Conservation (phyloP, 2,329 filamentous ascomycete genomes). For the Calonectria multiphialidica region DNA sequence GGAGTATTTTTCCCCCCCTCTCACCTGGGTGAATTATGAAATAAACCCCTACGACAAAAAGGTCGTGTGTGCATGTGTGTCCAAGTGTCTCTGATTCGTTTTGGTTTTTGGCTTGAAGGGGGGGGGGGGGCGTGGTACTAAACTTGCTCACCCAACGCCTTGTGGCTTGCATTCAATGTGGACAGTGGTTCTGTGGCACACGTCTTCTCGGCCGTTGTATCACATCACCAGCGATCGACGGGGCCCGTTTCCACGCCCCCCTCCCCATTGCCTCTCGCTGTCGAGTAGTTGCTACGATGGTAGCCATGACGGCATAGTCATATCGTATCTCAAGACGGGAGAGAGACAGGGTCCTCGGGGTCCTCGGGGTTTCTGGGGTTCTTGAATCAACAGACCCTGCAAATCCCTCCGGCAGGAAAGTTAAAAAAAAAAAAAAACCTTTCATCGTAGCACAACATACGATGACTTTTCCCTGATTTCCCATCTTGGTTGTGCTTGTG, state of each 20-base stretch:
- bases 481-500: neutral
- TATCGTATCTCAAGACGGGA: neutral
- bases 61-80: neutral
- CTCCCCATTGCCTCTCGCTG: neutral
- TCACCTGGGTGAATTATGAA: neutral
- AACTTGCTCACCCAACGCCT: neutral
- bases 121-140: neutral
- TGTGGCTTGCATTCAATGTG: neutral
- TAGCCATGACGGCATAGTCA: neutral
- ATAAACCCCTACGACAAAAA: neutral
- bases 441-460: neutral
- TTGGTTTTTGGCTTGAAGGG: neutral
- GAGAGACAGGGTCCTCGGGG: neutral
- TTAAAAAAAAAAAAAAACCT: neutral
- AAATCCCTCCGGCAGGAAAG: neutral
- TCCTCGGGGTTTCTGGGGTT: neutral
- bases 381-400: neutral
- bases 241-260: neutral
- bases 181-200: neutral
- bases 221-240: neutral
- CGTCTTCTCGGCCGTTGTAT: neutral
- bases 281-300: neutral
- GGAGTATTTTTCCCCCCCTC: neutral
- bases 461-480: neutral
- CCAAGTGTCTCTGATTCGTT: neutral